These are phyloP conservation scores for Leptographium galeiforme DNA, from an alignment of 2,329 filamentous ascomycete genomes.

Conservation along the genomic window DNA sequence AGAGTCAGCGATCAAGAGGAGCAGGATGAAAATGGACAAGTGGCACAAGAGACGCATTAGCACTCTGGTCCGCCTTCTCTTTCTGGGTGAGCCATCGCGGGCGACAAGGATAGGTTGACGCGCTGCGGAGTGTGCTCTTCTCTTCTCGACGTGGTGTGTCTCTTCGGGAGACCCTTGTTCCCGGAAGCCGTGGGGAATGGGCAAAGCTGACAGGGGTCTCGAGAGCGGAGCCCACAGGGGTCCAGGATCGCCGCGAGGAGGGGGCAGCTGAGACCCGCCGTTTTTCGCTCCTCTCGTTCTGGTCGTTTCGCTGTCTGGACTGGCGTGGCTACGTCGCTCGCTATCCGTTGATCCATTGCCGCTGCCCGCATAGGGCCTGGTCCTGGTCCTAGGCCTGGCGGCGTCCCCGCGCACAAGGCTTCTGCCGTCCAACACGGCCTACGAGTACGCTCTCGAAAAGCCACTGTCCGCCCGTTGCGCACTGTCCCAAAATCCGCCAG, in stretches of 20 bases:
- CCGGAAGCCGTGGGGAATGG: background rate
- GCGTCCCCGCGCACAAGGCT: background rate
- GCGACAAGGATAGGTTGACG: background rate
- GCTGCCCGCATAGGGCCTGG: background rate
- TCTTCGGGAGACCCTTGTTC: background rate
- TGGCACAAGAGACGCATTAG: background rate
- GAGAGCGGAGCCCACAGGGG: background rate
- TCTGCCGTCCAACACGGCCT: background rate
- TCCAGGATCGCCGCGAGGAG: background rate
- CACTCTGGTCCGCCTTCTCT: background rate
- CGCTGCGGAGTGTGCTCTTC: background rate
- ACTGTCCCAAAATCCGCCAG: background rate
- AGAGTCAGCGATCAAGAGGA: background rate
- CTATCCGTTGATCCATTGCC: too few relatives aligned
- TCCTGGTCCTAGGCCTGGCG: background rate
- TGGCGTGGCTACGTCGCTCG: background rate
- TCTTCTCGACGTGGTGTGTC: background rate
- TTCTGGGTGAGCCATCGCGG: background rate
- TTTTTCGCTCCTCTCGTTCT: background rate
- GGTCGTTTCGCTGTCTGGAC: background rate
- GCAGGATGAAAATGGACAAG: background rate
- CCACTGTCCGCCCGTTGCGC: background rate
- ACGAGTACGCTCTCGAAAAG: too few relatives aligned
- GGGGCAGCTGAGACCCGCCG: background rate
- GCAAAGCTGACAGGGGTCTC: background rate